These are phyloP conservation scores for Marasmius tenuissimus DNA, from an alignment of 1,284 basidiomycete genomes.

Conservation along the genomic window DNA sequence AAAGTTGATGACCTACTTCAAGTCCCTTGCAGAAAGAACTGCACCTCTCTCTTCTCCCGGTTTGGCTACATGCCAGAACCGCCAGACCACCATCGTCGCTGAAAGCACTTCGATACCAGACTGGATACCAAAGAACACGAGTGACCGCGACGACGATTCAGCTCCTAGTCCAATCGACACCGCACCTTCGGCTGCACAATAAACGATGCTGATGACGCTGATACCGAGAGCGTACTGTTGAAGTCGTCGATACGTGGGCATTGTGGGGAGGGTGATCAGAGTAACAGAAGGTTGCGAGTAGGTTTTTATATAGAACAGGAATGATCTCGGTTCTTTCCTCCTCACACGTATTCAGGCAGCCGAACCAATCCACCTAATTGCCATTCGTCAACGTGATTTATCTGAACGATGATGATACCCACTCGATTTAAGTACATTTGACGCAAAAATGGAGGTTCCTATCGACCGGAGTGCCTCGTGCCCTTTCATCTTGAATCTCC, in stretches of 20 bases:
- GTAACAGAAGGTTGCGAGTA: too few species aligned
- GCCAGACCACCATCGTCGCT: conserved; percentile 39
- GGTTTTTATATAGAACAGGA: too few species aligned
- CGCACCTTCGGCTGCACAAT: conserved; percentile 35
- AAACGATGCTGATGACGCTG: conserved; percentile 30
- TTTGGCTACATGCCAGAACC: conserved; percentile 33
- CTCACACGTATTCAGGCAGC: too few species aligned
- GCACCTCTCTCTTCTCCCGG: conserved; percentile 31
- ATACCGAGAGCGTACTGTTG: conserved; percentile 35
- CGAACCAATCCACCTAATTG: too few species aligned
- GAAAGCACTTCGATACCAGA: conserved; percentile 47
- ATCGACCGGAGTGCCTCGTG: too few species aligned
- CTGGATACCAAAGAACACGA: conserved; percentile 53
- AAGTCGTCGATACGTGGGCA: conserved; percentile 23
- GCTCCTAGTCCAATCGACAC: conserved; percentile 44
- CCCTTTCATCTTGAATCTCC: too few species aligned
- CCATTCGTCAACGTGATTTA: too few species aligned
- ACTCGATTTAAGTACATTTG: too few species aligned
- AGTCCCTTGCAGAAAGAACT: conserved; percentile 18
- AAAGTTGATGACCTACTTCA: conserved; percentile 25
- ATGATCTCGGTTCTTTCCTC: too few species aligned
- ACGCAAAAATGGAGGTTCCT: too few species aligned
- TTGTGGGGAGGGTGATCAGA: neutral
- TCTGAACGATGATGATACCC: too few species aligned
- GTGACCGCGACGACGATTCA: conserved; percentile 43